A percentile compares a stretch with the other conserved stretches of the same genome.
phyloP scores from a whole-genome alignment of 805 yeast species.

The Saccharomyces mikatae region DNA sequence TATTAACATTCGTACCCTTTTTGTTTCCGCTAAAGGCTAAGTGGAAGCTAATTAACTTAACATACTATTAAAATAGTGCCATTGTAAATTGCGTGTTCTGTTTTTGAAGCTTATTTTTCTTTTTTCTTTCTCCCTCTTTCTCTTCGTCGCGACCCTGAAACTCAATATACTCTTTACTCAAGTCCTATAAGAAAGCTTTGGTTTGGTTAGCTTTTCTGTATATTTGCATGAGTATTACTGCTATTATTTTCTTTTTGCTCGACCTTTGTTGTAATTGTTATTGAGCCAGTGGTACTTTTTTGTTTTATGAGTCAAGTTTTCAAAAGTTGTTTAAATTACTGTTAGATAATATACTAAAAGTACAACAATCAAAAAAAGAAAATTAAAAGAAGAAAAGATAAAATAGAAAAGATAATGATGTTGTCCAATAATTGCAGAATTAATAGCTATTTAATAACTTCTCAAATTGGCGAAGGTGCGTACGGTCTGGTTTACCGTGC shows the following conservation, averaged over 20 bases:
- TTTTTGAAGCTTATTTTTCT: not conserved
- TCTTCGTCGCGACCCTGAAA: not conserved
- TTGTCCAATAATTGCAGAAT: slow-evolving; percentile 21
- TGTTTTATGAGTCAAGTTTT: not conserved
- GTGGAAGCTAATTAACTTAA: not conserved
- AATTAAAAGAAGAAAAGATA: not conserved
- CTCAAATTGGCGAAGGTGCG: slow-evolving; percentile 64
- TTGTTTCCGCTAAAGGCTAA: not conserved
- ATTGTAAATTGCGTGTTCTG: not conserved
- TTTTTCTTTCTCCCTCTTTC: not conserved
- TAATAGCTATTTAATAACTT: slow-evolving; percentile 21
- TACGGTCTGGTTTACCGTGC: slow-evolving; percentile 76
- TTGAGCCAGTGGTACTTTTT: not conserved
- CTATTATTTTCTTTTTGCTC: not conserved
- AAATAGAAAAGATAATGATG: not conserved
- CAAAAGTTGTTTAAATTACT: not conserved
- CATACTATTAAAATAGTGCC: not conserved
- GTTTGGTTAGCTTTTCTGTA: not conserved
- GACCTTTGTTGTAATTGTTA: not conserved
- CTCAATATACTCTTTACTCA: not conserved
- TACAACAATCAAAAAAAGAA: not conserved
- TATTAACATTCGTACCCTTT: not conserved
- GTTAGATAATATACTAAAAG: not conserved
- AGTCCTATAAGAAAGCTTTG: not conserved
- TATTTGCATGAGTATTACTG: not conserved